Percentiles rank a stretch among this genome's conserved stretches.
phyloP scores from a whole-genome alignment of 768 basidiomycete species.

The Piloderma croceum region DNA sequence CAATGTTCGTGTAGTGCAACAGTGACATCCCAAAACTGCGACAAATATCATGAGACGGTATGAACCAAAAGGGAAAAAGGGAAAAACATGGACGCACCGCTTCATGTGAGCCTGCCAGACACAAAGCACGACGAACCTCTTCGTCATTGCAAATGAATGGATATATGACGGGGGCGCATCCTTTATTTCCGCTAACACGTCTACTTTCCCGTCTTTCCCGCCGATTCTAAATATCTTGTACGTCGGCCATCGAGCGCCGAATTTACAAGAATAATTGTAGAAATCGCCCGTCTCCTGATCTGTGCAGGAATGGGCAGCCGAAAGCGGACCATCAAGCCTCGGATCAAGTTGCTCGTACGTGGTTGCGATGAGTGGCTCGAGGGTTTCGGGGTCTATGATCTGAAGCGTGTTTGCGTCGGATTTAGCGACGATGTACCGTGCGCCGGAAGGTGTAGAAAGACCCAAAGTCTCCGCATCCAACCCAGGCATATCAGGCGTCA shows the following conservation, averaged over 20 bases:
- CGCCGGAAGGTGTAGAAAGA: conserved; percentile 30
- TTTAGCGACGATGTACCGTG: no score
- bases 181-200: no score
- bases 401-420: no score
- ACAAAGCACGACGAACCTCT: no score
- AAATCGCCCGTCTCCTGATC: conserved; percentile 31
- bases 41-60: conserved; percentile 4
- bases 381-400: no score
- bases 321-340: no score
- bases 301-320: no score
- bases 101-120: conserved; percentile 26
- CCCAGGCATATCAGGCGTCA: no score
- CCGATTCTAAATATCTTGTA: no score
- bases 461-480: conserved; percentile 23
- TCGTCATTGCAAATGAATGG: conserved; percentile 34
- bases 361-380: no score
- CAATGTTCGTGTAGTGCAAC: conserved; percentile 26
- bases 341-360: no score
- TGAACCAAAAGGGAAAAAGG: background rate
- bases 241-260: conserved; percentile 21
- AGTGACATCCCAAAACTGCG: conserved; percentile 18
- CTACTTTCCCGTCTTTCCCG: no score
- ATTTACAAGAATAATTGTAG: conserved; percentile 29
- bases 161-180: conserved; percentile 33
- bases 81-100: background rate